phyloP scores from a whole-genome alignment of 805 yeast genomes.

The Pichia paraexigua region DNA sequence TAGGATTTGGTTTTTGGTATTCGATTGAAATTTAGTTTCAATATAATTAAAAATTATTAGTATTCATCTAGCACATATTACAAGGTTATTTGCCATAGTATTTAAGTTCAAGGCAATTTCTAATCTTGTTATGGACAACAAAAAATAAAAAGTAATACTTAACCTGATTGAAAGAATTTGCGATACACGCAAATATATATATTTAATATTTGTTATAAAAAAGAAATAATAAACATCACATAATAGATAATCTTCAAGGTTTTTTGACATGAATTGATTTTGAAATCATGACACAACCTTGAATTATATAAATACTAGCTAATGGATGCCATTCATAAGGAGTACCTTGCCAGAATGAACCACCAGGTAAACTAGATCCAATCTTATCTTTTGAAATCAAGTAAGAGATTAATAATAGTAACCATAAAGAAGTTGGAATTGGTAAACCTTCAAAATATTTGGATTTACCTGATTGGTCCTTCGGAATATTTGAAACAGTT shows the following conservation, averaged over 20 bases:
- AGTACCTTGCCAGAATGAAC: constrained; percentile 46
- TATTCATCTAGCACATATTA: too few species aligned
- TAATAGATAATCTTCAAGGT: constrained; percentile 31
- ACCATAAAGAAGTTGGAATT: constrained; percentile 75
- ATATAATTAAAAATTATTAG: too few species aligned
- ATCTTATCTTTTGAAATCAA: constrained; percentile 39
- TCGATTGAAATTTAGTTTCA: too few species aligned
- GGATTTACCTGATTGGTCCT: constrained; percentile 79
- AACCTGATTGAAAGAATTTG: too few species aligned
- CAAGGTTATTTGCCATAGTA: not conserved
- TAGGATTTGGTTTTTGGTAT: too few species aligned
- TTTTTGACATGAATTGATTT: constrained; percentile 90
- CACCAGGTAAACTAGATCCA: constrained; percentile 52
- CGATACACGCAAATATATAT: not conserved
- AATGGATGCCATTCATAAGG: constrained; percentile 70
- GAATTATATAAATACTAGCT: constrained; percentile 53
- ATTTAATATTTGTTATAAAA: too few species aligned
- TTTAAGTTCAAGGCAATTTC: not conserved
- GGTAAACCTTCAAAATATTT: constrained; percentile 95
- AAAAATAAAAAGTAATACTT: too few species aligned
- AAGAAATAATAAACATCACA: not conserved
- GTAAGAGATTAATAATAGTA: constrained; percentile 67
- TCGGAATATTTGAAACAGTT: constrained; percentile 86
- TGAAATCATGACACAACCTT: constrained; percentile 88
- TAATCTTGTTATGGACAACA: too few species aligned